Evolutionary conservation across 768 basidiomycete genomes (phyloP).

Genomic region (Asterophora lycoperdoides): DNA sequence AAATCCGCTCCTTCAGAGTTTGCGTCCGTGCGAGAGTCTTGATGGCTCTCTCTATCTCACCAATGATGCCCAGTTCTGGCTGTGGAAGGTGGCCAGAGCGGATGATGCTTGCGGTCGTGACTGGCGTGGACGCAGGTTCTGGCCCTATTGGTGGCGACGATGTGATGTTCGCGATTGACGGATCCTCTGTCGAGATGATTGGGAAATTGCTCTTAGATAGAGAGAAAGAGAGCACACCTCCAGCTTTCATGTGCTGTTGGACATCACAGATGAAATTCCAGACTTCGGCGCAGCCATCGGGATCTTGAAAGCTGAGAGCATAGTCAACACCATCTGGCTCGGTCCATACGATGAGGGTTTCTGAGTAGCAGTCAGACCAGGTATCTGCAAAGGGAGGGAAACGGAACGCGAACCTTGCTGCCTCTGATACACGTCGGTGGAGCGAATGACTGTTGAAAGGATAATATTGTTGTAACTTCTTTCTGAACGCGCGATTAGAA

Average conservation of each 20-base stretch:
- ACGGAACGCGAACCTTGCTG: conserved; percentile 55
- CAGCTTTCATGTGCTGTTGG: conserved; percentile 72
- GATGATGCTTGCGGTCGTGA: conserved; percentile 61
- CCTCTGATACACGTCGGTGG: conserved; percentile 80
- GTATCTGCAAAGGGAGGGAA: conserved; percentile 1
- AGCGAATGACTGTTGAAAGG: conserved; percentile 74
- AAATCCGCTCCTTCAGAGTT: conserved; percentile 74
- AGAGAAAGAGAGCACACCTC: conserved; percentile 40
- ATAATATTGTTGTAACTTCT: conserved; percentile 66
- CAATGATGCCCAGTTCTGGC: conserved; percentile 73
- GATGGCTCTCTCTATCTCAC: conserved; percentile 75
- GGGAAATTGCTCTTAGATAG: conserved; percentile 7
- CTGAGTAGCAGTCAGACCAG: conserved; percentile 35
- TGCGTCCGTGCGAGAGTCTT: conserved; percentile 72
- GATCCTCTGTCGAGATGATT: conserved; percentile 38
- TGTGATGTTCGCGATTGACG: conserved; percentile 37
- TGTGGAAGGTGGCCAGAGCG: conserved; percentile 70
- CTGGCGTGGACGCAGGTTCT: conserved; percentile 48
- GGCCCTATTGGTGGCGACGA: conserved; percentile 61
- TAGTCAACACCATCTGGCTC: conserved; percentile 94
- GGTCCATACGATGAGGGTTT: conserved; percentile 98
- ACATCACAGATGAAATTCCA: conserved; percentile 97
- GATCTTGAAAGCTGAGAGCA: conserved; percentile 94
- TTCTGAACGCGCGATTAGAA: conserved; percentile 82
- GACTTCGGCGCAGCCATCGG: conserved; percentile 91